Evolutionary conservation across 1,284 basidiomycete species (phyloP), one percentile per base, ranked within the genome.

Genomic region (Malassezia equina): DNA sequence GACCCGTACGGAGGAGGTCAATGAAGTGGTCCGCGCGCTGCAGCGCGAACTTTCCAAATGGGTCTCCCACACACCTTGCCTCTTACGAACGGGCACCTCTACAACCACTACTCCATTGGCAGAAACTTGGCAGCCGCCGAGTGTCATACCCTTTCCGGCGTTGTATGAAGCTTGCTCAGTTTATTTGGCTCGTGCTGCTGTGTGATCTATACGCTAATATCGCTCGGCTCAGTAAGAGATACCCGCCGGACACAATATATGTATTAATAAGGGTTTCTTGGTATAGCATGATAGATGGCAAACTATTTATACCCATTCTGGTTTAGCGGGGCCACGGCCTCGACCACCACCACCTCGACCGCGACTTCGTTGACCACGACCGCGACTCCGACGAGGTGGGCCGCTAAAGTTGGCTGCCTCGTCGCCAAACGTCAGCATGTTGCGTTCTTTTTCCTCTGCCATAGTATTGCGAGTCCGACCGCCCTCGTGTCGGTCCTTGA

Each of bases 371-470:
- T 47, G 46, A 13, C 40, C 43, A 33, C 48, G 29, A n/a, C 46
- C 41, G 15, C 54, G 27, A 21, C 52, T 33, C 13, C 45, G 19
- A 11, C 40, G 32, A 13, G 23, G 32, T 7, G 31, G 15, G 8
- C 29, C 47, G 13, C 36, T 49, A n/a, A 27, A 57, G 36, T 47
- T 33, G 3, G 59, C 55, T 4, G 64, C 66, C 11, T 58, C 58
- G 47, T 73, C 69, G 27, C 71, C 71, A 50, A 73, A 73, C 11
- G 71, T 73, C 42, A 66, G 63, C 52, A 69, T 53, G 48, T 72
- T 73, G 52, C 63, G 66, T 36, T 59, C 58, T 23, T 69, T 67
- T 46, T 73, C 71, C 1, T 67, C 71, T 1, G 23, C 53, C 36
- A 23, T 36, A 33, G 29, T 25, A n/a, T 34, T 8, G n/a, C 57